Percentiles rank a stretch among this genome's conserved stretches.
These are phyloP conservation scores for Mucor mucedo DNA, from an alignment of 371 early-diverging fungal species.

Conservation along the genomic window DNA sequence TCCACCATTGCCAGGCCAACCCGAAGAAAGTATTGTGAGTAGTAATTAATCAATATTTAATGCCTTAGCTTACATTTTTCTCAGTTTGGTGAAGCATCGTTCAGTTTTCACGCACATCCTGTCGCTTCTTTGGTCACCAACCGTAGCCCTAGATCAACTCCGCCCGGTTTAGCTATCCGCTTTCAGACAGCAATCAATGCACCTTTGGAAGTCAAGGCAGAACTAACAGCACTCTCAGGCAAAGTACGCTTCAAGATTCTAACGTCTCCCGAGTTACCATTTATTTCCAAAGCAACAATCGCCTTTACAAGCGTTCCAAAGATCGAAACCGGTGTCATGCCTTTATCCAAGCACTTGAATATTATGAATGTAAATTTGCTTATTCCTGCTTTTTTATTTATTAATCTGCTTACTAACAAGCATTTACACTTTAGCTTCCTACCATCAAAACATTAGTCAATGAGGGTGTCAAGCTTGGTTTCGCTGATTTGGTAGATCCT, in stretches of 20 bases:
- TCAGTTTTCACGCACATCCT: slow-evolving; percentile 54
- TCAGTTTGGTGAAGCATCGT: slow-evolving; percentile 52
- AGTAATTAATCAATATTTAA: not conserved
- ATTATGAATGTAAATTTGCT: slow-evolving; percentile 46
- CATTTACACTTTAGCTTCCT: slow-evolving; percentile 30
- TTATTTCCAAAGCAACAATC: slow-evolving; percentile 49
- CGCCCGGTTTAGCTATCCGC: slow-evolving; percentile 43
- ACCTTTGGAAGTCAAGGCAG: slow-evolving; percentile 43
- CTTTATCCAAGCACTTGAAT: slow-evolving; percentile 45
- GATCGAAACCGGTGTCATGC: slow-evolving; percentile 52
- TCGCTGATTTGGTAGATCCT: slow-evolving; percentile 50
- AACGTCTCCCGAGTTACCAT: slow-evolving; percentile 48
- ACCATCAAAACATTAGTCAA: slow-evolving; percentile 45
- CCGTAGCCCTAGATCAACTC: slow-evolving; percentile 31
- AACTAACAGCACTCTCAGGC: slow-evolving; percentile 45
- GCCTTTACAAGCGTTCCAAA: slow-evolving; percentile 46
- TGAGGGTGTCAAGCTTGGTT: slow-evolving; percentile 42
- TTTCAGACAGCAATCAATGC: slow-evolving; percentile 38
- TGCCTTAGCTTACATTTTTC: not conserved
- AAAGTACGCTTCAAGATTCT: slow-evolving; percentile 47
- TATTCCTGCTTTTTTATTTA: not conserved
- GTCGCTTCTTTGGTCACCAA: slow-evolving; percentile 35
- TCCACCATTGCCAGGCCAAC: slow-evolving; percentile 52
- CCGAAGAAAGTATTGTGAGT: slow-evolving; percentile 52
- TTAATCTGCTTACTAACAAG: too few species aligned